Evolutionary conservation across 768 basidiomycete species (phyloP).

Genomic region (Russula compacta): DNA sequence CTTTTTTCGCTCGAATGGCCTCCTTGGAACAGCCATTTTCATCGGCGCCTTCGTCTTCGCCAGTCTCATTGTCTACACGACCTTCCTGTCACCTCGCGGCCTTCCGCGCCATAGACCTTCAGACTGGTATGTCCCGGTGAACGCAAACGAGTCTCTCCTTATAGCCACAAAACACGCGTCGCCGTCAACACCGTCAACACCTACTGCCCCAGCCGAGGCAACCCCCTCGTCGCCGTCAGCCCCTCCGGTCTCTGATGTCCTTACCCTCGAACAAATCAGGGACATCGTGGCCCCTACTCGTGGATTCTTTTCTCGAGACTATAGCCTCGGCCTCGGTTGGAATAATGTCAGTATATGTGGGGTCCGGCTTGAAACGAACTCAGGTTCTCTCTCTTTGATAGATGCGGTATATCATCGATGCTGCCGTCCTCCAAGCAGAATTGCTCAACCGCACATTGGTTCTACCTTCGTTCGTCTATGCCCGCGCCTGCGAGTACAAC

Average conservation of each 20-base stretch:
- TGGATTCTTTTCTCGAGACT: constrained; percentile 39
- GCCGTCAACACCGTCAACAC: neutral
- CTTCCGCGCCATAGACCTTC: neutral
- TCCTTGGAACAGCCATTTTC: neutral
- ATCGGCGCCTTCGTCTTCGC: constrained; percentile 1
- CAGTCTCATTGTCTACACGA: constrained; percentile 2
- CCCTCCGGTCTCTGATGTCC: constrained; percentile 5
- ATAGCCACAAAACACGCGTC: too few species aligned
- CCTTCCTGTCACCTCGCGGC: neutral
- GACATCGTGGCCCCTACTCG: constrained; percentile 31
- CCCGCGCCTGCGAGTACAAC: constrained; percentile 36
- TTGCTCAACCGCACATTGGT: constrained; percentile 37
- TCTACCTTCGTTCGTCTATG: constrained; percentile 38
- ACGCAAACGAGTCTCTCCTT: neutral
- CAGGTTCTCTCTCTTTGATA: constrained; percentile 15
- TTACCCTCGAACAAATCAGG: constrained; percentile 28
- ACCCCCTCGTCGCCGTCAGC: neutral
- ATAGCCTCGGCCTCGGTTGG: constrained; percentile 37
- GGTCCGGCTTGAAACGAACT: neutral
- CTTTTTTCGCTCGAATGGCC: neutral
- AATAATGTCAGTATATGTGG: constrained; percentile 34
- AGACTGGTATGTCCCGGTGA: neutral
- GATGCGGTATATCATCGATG: constrained; percentile 44
- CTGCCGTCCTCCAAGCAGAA: constrained; percentile 35
- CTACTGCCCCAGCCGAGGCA: neutral